Base-by-base conservation (phyloP, 441 rosid species). In the Euphorbia corollata region DNA sequence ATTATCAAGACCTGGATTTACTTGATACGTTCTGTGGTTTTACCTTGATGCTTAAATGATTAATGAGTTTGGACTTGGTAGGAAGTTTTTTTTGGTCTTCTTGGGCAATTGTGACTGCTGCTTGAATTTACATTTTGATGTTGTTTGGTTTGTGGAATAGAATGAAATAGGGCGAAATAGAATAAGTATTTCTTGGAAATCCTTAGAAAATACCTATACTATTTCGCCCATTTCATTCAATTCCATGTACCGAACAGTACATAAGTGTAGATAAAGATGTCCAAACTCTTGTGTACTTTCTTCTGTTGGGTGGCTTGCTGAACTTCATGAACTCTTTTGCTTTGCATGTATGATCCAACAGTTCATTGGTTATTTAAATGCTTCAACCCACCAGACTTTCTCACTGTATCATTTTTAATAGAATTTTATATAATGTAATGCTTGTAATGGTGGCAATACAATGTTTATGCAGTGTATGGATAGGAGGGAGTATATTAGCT, bases 401-500 rank as follows among this genome's bases (percentile, higher is more conserved):
- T 0, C 27, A 27, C 20, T 19, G 11, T 51, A 11, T 19, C 23
- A 20, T 9, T 20, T 20, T 10, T 6, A 12, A 6, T 39, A 16
- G 5, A 62, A 10, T 60, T 34, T 15, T 48, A 30, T 0, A 8
- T 4, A 4, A 30, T 56, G 22, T 64, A 27, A 64, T 73, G 22
- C 38, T 38, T 51, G 60, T 19, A 19, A 24, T 63, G 34, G 47
- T 65, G 20, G 10, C 74, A 39, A 54, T 48, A 48, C 32, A 27
- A 27, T 27, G 32, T 71, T 36, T 41, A 48, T 65, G 74, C 92
- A 93, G 99, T 76, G 99, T 91, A 23, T 91, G 99, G 99, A 94
- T 91, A 36, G 97, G 98, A 73, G 96, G 96, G 47, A 91, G 98
- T 72, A 90, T 94, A 84, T 69, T 90, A 84, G 99, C 99, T 62